Percentiles rank a stretch among this genome's conserved stretches.
These are phyloP conservation scores for Diospyros kaki DNA, from an alignment of 148 eudicot species.

Conservation along the genomic window DNA sequence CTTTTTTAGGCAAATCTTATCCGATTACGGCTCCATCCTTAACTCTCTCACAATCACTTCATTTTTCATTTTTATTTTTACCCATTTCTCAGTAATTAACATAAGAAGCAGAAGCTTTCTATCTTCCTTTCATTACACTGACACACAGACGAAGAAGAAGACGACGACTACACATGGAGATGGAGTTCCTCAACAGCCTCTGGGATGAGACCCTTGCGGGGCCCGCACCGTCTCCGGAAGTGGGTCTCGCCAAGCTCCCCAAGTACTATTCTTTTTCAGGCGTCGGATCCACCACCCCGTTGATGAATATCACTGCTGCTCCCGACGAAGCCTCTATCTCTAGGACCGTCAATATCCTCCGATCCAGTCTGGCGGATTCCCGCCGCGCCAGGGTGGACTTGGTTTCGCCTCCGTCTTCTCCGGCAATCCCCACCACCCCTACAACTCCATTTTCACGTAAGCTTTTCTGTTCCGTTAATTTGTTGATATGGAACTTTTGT, in stretches of 20 bases:
- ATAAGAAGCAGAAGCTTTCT: too few species aligned
- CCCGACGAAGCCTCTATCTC: conserved; percentile 22
- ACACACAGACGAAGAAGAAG: not conserved
- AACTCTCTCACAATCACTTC: too few species aligned
- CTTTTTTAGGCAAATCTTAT: too few species aligned
- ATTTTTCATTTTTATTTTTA: too few species aligned
- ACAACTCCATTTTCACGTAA: conserved; percentile 55
- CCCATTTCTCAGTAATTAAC: too few species aligned
- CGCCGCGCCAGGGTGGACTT: conserved; percentile 20
- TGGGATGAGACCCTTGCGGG: conserved; percentile 88
- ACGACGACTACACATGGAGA: not conserved
- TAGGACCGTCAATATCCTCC: conserved; percentile 39
- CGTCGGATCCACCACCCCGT: conserved; percentile 25
- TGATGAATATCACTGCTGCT: not conserved
- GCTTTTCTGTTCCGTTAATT: not conserved
- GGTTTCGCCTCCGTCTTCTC: conserved; percentile 45
- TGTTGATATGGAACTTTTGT: too few species aligned
- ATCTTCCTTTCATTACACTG: too few species aligned
- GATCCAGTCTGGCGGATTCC: conserved; percentile 12
- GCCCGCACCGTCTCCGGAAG: conserved; percentile 43
- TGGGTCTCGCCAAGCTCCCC: conserved; percentile 45
- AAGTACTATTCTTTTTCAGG: conserved; percentile 54
- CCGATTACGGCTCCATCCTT: too few species aligned
- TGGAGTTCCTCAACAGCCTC: conserved; percentile 67
- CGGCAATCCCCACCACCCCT: conserved; percentile 39